Evolutionary conservation across 129 eudicot species (phyloP).

Genomic region (Centaurea solstitialis): DNA sequence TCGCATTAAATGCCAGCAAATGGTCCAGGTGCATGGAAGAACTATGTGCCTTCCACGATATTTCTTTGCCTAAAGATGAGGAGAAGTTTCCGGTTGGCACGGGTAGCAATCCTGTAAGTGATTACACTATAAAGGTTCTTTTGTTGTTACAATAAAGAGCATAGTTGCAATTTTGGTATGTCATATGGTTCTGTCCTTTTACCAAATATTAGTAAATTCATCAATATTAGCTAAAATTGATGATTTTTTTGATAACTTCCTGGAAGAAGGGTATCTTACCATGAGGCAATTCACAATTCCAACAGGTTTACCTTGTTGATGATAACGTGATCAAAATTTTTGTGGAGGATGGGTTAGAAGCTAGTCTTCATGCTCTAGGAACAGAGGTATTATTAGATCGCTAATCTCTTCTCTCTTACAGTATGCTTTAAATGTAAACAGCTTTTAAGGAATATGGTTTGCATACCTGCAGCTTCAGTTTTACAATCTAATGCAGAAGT

Average conservation of each 20-base stretch:
- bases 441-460: constrained; percentile 18
- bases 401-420: neutral
- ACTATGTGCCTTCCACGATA: constrained; percentile 60
- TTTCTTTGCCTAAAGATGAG: constrained; percentile 66
- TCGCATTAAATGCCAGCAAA: constrained; percentile 74
- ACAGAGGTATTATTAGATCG: constrained; percentile 64
- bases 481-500: constrained; percentile 45
- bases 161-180: neutral
- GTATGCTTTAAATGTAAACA: neutral
- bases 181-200: neutral
- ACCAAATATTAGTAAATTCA: neutral
- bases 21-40: constrained; percentile 72
- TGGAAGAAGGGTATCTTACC: neutral
- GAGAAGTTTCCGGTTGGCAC: constrained; percentile 97
- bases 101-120: constrained; percentile 98
- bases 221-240: neutral
- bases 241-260: neutral
- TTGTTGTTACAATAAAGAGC: neutral
- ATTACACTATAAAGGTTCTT: neutral
- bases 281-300: constrained; percentile 3
- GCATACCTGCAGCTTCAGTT: constrained; percentile 72
- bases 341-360: constrained; percentile 91
- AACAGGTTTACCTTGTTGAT: constrained; percentile 78
- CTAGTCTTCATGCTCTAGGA: constrained; percentile 82
- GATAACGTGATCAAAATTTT: constrained; percentile 79